phyloP scores from a whole-genome alignment of 2,329 filamentous ascomycete species.

The Colletotrichum navitas region DNA sequence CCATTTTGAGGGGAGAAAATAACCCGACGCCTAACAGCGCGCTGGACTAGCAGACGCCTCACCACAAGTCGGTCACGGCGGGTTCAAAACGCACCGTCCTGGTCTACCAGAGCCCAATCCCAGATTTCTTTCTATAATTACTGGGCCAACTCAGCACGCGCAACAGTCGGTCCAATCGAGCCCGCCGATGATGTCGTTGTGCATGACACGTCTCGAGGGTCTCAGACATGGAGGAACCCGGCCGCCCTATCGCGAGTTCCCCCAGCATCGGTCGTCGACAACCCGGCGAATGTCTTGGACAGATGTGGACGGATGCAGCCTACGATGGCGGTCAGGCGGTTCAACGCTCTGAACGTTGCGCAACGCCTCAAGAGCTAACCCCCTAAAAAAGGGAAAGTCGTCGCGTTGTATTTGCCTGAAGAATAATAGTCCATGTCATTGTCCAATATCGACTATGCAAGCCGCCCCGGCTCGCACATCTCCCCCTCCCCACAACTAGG shows the following conservation, averaged over 20 bases:
- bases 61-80: not conserved
- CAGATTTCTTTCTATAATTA: conserved; percentile 5
- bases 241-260: not conserved
- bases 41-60: conserved; percentile 19
- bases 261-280: not conserved
- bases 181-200: not conserved
- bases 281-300: not conserved
- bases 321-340: not conserved
- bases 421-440: not conserved
- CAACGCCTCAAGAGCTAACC: too few relatives aligned
- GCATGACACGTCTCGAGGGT: not conserved
- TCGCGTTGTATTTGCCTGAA: not conserved
- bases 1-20: not conserved
- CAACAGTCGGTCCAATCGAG: not conserved
- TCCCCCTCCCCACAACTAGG: not conserved
- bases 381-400: not conserved
- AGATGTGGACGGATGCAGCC: not conserved
- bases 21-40: not conserved
- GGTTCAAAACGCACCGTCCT: conserved; percentile 14
- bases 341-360: not conserved
- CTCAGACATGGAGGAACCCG: not conserved
- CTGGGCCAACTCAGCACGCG: not conserved
- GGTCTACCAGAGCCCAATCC: not conserved
- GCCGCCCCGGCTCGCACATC: not conserved
- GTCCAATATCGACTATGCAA: not conserved